A percentile compares a stretch with the other conserved stretches of the same genome.
Conservation (phyloP, 1,284 basidiomycete genomes). For the Porogramme epimiltina region DNA sequence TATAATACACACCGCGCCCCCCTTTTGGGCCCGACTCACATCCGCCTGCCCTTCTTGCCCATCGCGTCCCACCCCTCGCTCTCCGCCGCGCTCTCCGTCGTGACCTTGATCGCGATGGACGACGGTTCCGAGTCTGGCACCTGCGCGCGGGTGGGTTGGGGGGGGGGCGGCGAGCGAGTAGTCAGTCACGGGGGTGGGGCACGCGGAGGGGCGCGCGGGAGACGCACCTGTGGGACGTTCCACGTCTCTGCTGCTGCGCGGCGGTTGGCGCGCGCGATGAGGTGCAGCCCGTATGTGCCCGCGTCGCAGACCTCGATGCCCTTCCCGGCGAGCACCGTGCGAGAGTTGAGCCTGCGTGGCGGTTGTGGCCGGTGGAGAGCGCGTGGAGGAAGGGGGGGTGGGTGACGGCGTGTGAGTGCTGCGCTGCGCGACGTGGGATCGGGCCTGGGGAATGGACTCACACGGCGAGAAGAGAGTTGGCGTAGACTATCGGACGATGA, state of each 20-base stretch:
- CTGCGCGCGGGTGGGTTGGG: too few relatives aligned
- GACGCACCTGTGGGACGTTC: slow-evolving; percentile 1
- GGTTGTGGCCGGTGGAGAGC: not conserved
- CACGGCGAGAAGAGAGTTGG: not conserved
- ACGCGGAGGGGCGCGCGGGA: too few relatives aligned
- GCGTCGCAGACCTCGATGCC: not conserved
- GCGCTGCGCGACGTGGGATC: too few relatives aligned
- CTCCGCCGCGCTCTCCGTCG: slow-evolving; percentile 8
- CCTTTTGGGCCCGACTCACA: too few relatives aligned
- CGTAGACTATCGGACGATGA: not conserved
- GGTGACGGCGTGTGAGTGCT: not conserved
- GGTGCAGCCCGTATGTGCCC: not conserved
- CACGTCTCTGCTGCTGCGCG: not conserved
- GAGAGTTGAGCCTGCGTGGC: slow-evolving; percentile 1
- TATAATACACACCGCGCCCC: too few relatives aligned
- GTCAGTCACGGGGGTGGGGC: too few relatives aligned
- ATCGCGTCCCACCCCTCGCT: not conserved
- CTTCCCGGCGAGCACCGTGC: not conserved
- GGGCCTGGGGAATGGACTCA: not conserved
- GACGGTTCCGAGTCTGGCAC: not conserved
- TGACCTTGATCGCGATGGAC: slow-evolving; percentile 1
- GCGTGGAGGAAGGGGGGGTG: not conserved
- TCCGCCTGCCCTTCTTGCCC: not conserved
- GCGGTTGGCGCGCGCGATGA: not conserved
- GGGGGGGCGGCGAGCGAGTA: too few relatives aligned